Base-by-base conservation (phyloP, 768 basidiomycete species). In the Lentinula boryana region DNA sequence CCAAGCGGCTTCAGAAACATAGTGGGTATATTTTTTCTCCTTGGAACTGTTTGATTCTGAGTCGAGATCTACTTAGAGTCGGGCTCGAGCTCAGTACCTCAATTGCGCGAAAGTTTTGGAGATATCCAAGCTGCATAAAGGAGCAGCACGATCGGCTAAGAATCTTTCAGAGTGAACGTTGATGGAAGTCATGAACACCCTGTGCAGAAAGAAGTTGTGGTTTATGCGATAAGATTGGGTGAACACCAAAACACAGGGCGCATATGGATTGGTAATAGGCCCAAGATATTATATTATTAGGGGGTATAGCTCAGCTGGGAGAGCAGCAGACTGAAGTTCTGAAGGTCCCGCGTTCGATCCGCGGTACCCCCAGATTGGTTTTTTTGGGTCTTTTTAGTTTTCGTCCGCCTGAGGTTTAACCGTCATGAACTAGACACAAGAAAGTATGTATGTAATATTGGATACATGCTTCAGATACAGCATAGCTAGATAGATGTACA, bases 1-100 rank as follows among this genome's bases (percentile, higher is more conserved):
- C 93, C 93, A 95, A 1, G 86, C 84, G 5, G 91, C 92, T 64
- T 83, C 68, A 18, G 79, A 81, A 13, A 92, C 55, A 67, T 82
- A 85, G 71, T 94, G 90, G 2, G 88, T 81, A 67, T 95, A 95
- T 62, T 86, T 80, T 74, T 91, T 88, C 68, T 94, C 92, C 65
- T 80, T 81, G 5, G 82, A 75, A 56, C 91, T 93, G 59, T 16
- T 64, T 56, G 9, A 63, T 62, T 41, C 53, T 13, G 43, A 12
- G 7, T 31, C 38, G 46, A 49, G 43, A 55, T 68, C 7, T 43
- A 3, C 18, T 12, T 43, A 31, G 0, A 3, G 38, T 7, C 18
- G 12, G 8, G 32, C 4, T 27, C 13, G 21, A 60, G 57, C 9
- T 56, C 63, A 50, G 36, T 55, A 88, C 88, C 82, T 88, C 53